Base-by-base conservation (phyloP, 1,284 basidiomycete species). In the Calocybe gambosa region DNA sequence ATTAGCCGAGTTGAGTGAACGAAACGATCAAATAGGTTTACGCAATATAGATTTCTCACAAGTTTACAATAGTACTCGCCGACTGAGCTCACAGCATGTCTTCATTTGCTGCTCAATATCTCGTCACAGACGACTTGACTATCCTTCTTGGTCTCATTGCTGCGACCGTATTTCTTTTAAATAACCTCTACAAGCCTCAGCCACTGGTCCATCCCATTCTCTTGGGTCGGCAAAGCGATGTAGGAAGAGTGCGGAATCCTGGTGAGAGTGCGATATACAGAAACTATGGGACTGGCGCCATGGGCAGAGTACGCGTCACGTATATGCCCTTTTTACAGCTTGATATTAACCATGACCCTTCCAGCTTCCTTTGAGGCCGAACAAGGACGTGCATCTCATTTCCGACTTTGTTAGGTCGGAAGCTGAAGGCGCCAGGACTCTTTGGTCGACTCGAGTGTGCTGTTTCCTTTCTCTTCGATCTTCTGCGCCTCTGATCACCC, bases 141-240 rank as follows among this genome's bases (percentile, higher is more conserved):
- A 77, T 87, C 48, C 73, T 87, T 25, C 73, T 89, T 10, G 81
- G 80, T 44, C 74, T 89, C 51, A 80, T 84, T 35, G 77, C 78
- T 7, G 82, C 80, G 3, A 84, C 84, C 8, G 74, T 86, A 37
- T 87, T 86, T 59, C 71, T 89, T 26, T 69, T 88, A 39, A 80
- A 81, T 57, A 86, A 81, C 58, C 67, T 87, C 50, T 86, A 86
- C 67, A 85, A 77, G 52, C 84, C 85, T 1, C 82, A 86, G 54
- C 80, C 87, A 1, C 75, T 90, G 31, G 85, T 89, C 0, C 89
- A 91, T 56, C 88, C 88, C 9, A 86, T 90, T 54, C 72, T 90
- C 7, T 75, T 90, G 2, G 88, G 87, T 10, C 70, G 87, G 38
- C 88, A 90, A 68, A 88, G 86, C 55, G 88, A 91, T 65, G 82